A percentile compares a stretch with the other conserved stretches of the same genome.
Evolutionary conservation across 1,139 yeast genomes (phyloP).

Genomic region (Torulaspora globosa): DNA sequence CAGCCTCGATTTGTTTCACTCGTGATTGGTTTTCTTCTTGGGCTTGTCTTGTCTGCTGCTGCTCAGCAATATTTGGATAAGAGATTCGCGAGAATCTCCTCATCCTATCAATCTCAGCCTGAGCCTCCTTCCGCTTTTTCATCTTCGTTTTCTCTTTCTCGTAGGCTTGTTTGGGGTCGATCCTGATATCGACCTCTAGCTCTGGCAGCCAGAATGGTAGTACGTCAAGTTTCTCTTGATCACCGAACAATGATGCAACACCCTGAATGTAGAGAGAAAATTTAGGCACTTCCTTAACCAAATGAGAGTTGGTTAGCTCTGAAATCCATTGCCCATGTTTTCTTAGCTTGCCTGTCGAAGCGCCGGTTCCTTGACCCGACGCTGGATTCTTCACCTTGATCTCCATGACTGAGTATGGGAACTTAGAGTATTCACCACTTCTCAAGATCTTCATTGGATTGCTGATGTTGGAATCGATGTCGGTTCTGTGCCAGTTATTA

Average conservation of each 20-base stretch:
- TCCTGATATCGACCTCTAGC: slow-evolving; percentile 72
- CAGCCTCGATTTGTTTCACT: slow-evolving; percentile 39
- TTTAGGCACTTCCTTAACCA: slow-evolving; percentile 87
- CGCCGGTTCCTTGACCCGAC: slow-evolving; percentile 27
- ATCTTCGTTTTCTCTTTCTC: slow-evolving; percentile 49
- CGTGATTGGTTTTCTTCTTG: slow-evolving; percentile 6
- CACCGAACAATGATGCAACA: slow-evolving; percentile 79
- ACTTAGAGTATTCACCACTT: slow-evolving; percentile 79
- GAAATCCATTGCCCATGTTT: slow-evolving; percentile 73
- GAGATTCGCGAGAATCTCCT: slow-evolving; percentile 34
- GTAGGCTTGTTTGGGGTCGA: slow-evolving; percentile 71
- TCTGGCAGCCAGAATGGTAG: slow-evolving; percentile 95
- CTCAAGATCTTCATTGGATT: slow-evolving; percentile 72
- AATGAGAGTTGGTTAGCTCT: slow-evolving; percentile 76
- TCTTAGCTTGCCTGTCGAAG: slow-evolving; percentile 36
- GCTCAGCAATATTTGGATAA: slow-evolving; percentile 9
- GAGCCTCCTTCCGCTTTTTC: slow-evolving; percentile 46
- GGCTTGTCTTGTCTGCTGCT: slow-evolving; percentile 13
- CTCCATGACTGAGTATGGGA: slow-evolving; percentile 91
- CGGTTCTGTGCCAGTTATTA: slow-evolving; percentile 83
- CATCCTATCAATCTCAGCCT: slow-evolving; percentile 42
- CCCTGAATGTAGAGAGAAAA: slow-evolving; percentile 90
- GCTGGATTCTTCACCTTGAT: slow-evolving; percentile 58
- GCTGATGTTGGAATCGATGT: slow-evolving; percentile 70
- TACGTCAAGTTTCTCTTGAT: slow-evolving; percentile 75